These are phyloP conservation scores for Calocera cornea DNA, from an alignment of 768 basidiomycete species.

Conservation along the genomic window DNA sequence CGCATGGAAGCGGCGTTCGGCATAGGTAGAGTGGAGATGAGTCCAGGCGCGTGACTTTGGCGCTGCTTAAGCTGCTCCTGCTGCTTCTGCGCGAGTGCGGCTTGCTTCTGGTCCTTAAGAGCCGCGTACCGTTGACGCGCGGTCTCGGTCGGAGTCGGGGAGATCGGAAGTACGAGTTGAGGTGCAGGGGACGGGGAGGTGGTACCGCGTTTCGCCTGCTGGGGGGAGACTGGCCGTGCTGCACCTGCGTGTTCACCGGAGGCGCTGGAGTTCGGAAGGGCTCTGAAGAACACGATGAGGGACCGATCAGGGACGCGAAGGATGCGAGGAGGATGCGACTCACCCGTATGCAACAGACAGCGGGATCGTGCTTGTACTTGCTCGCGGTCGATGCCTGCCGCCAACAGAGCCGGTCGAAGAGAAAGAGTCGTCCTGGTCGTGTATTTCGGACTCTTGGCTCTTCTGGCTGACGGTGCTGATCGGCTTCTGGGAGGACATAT, in stretches of 20 bases:
- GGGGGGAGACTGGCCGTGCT: not conserved
- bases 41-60: not conserved
- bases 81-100: not conserved
- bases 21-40: not conserved
- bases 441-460: not conserved
- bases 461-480: not conserved
- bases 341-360: constrained; percentile 3
- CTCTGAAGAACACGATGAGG: not conserved
- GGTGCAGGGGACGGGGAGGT: not conserved
- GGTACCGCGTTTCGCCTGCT: not conserved
- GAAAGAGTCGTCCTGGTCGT: constrained; percentile 1
- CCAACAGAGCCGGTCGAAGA: not conserved
- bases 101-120: constrained; percentile 4
- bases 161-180: not conserved
- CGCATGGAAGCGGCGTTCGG: not conserved
- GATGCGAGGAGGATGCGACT: not conserved
- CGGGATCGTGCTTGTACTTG: not conserved
- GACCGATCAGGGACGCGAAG: not conserved
- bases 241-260: not conserved
- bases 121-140: not conserved
- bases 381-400: not conserved
- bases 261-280: not conserved
- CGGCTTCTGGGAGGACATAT: not conserved
- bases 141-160: not conserved
- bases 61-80: not conserved